Percentiles rank a stretch among this genome's conserved stretches.
Evolutionary conservation across 345 rosid genomes (phyloP).

Genomic region (Leavenworthia alabamica): DNA sequence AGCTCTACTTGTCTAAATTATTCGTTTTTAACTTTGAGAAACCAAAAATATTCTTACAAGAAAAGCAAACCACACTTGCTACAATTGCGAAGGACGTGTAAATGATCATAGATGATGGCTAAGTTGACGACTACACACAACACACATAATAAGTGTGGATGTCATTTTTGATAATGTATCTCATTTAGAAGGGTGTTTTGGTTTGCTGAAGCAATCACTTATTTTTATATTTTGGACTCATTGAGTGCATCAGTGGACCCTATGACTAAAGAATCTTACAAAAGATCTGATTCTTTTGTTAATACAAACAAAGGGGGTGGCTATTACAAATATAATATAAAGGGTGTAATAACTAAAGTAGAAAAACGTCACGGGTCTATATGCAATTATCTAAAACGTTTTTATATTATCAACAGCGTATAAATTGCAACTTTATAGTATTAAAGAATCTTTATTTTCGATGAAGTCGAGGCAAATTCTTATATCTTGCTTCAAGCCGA

Average conservation of each 20-base stretch:
- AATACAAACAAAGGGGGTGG: conserved; percentile 17
- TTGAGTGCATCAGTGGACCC: conserved; percentile 17
- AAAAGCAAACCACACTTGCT: not conserved
- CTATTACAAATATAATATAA: not conserved
- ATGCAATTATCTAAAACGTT: not conserved
- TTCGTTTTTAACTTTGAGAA: conserved; percentile 4
- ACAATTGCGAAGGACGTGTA: not conserved
- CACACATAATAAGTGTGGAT: not conserved
- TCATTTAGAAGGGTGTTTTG: conserved; percentile 3
- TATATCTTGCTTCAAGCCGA: not conserved
- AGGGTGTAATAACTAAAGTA: not conserved
- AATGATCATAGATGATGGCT: not conserved
- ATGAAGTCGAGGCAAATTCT: conserved; percentile 22
- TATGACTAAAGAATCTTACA: not conserved
- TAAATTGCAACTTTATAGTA: not conserved
- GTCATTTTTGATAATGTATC: conserved; percentile 1
- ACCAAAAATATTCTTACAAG: not conserved
- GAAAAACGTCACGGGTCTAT: not conserved
- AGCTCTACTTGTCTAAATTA: not conserved
- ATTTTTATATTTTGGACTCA: conserved; percentile 17
- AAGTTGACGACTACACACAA: not conserved
- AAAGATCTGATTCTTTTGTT: conserved; percentile 1
- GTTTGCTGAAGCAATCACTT: not conserved
- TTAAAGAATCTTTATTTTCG: conserved; percentile 20
- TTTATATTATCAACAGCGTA: not conserved